phyloP scores from a whole-genome alignment of 2,329 filamentous ascomycete species.

The Didymosphaeria variabile region DNA sequence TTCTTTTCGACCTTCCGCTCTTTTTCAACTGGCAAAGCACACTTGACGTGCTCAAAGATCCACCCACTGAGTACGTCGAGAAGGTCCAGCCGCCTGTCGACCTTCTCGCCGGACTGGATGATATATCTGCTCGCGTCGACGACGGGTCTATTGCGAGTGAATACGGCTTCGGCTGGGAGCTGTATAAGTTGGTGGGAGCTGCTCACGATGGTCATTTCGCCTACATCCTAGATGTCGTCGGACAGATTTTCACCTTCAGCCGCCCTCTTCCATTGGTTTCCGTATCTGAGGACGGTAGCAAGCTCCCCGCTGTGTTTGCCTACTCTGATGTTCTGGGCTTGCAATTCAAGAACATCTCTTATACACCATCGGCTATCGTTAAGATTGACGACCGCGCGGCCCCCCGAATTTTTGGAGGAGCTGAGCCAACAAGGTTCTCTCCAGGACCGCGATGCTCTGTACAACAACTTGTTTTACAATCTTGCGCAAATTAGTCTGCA shows the following conservation, averaged over 20 bases:
- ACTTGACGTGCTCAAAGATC: conserved; percentile 53
- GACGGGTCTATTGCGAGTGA: conserved; percentile 50
- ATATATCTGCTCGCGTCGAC: conserved; percentile 50
- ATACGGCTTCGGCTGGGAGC: conserved; percentile 58
- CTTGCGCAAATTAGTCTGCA: conserved; percentile 55
- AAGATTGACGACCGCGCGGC: conserved; percentile 66
- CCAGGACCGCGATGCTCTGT: conserved; percentile 68
- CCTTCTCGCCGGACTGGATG: conserved; percentile 52
- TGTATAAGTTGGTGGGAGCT: conserved; percentile 63
- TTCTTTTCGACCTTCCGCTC: conserved; percentile 52
- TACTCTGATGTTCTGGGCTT: conserved; percentile 57
- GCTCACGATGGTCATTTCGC: conserved; percentile 73
- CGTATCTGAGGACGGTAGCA: conserved; percentile 67
- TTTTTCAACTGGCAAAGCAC: conserved; percentile 60
- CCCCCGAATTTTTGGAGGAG: conserved; percentile 57
- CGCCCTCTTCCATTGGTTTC: conserved; percentile 64
- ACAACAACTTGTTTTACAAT: conserved; percentile 61
- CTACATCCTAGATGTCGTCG: conserved; percentile 63
- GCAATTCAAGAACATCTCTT: conserved; percentile 55
- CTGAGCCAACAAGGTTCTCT: conserved; percentile 58
- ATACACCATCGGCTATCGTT: conserved; percentile 60
- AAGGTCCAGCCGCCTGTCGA: conserved; percentile 58
- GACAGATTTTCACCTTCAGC: conserved; percentile 59
- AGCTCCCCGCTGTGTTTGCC: conserved; percentile 66
- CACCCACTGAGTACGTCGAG: conserved; percentile 56